Conservation (phyloP, 768 basidiomycete species). For the Leccinum olivaceopallidum region DNA sequence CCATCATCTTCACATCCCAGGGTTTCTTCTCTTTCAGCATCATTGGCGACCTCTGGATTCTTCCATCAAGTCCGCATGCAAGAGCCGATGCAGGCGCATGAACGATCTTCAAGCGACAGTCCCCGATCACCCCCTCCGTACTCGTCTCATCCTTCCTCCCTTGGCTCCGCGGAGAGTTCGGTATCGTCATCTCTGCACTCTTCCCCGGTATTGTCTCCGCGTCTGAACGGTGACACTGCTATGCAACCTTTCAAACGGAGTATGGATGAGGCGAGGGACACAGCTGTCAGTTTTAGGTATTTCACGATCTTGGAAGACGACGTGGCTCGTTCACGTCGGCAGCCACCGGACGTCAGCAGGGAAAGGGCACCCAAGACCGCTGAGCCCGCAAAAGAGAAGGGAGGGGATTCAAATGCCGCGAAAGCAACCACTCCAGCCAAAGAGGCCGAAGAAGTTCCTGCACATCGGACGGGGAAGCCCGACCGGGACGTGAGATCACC, state of each 20-base stretch:
- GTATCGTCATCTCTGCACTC: conserved; percentile 21
- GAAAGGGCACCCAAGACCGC: conserved; percentile 12
- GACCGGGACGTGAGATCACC: conserved; percentile 26
- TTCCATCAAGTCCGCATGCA: conserved; percentile 46
- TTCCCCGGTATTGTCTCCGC: conserved; percentile 24
- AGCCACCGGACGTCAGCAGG: conserved; percentile 8
- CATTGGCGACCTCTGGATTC: conserved; percentile 59
- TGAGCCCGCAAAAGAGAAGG: conserved; percentile 13
- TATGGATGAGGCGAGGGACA: conserved; percentile 47
- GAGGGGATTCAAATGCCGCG: conserved; percentile 9
- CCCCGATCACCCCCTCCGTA: conserved; percentile 35
- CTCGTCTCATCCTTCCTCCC: conserved; percentile 37
- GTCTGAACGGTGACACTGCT: conserved; percentile 27
- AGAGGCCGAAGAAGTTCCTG: conserved; percentile 10
- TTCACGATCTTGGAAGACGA: conserved; percentile 45
- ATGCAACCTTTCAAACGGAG: conserved; percentile 43
- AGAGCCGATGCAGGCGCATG: conserved; percentile 17
- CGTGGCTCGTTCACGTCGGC: conserved; percentile 31
- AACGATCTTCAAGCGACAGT: conserved; percentile 19
- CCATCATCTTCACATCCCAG: conserved; percentile 41
- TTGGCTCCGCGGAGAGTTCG: conserved; percentile 26
- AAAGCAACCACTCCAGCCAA: conserved; percentile 12
- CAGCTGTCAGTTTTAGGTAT: conserved; percentile 49
- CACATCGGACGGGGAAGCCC: conserved; percentile 19
- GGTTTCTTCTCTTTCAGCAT: conserved; percentile 69